These are phyloP conservation scores for Inga oerstediana DNA, from an alignment of 306 rosid genomes.

Conservation along the genomic window DNA sequence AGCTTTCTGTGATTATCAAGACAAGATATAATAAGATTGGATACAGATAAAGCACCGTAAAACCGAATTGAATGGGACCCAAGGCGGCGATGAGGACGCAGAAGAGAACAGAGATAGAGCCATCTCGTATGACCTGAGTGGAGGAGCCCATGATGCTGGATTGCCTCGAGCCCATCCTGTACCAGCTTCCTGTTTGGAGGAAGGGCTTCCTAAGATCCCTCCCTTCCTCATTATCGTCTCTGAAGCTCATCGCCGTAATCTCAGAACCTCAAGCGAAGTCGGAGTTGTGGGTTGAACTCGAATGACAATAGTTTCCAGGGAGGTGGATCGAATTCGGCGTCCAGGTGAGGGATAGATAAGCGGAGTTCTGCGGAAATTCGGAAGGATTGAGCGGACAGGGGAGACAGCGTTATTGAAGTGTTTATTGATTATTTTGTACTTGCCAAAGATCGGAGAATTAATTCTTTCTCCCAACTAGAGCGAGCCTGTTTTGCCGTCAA, in stretches of 20 bases:
- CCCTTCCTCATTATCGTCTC: conserved; percentile 59
- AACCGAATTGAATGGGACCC: conserved; percentile 90
- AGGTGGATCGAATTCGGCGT: background rate
- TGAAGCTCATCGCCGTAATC: conserved; percentile 53
- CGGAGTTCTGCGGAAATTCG: background rate
- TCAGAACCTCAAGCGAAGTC: background rate
- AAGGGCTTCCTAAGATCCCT: conserved; percentile 80
- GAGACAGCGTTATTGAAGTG: background rate
- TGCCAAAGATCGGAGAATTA: background rate
- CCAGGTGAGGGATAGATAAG: background rate
- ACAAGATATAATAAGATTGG: background rate
- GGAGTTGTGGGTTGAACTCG: background rate
- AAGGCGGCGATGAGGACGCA: conserved; percentile 85
- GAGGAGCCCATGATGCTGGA: conserved; percentile 65
- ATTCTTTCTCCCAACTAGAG: background rate
- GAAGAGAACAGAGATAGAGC: conserved; percentile 72
- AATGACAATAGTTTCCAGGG: background rate
- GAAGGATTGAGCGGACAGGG: background rate
- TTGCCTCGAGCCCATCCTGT: conserved; percentile 76
- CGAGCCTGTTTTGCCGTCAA: background rate
- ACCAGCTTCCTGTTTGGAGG: conserved; percentile 89
- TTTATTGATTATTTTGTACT: background rate
- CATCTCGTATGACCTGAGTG: conserved; percentile 63
- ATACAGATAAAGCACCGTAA: conserved; percentile 46
- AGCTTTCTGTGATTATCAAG: background rate